phyloP scores from a whole-genome alignment of 352 stramenopile genomes.

The Phytopythium oedochilum region DNA sequence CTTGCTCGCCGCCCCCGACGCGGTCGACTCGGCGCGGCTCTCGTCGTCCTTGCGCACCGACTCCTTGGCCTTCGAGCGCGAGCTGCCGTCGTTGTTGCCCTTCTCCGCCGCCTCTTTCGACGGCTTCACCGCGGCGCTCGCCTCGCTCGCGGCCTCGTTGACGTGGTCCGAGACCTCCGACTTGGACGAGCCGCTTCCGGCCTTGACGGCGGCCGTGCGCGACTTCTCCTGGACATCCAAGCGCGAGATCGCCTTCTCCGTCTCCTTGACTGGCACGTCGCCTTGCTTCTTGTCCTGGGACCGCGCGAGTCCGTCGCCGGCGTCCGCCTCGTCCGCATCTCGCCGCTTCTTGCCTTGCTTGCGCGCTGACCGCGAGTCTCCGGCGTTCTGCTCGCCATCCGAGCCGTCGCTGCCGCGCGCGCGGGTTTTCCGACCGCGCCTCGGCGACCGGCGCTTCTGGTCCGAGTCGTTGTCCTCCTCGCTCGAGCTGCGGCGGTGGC shows the following conservation, averaged over 20 bases:
- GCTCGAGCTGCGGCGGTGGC: slow-evolving; percentile 41
- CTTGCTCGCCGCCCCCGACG: slow-evolving; percentile 20
- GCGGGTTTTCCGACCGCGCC: slow-evolving; percentile 30
- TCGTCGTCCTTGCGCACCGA: slow-evolving; percentile 56
- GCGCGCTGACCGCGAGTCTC: slow-evolving; percentile 18
- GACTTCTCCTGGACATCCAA: slow-evolving; percentile 30
- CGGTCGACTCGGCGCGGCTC: slow-evolving; percentile 25
- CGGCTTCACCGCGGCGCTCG: not conserved
- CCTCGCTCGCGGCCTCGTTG: slow-evolving; percentile 1
- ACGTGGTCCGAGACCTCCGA: slow-evolving; percentile 15
- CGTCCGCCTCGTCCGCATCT: not conserved
- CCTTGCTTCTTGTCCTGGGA: slow-evolving; percentile 19
- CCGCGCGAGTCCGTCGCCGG: not conserved
- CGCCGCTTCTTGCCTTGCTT: slow-evolving; percentile 14
- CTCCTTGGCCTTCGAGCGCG: slow-evolving; percentile 3
- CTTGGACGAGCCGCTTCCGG: not conserved
- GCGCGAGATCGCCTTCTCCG: slow-evolving; percentile 31
- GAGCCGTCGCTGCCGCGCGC: slow-evolving; percentile 23
- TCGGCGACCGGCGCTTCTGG: slow-evolving; percentile 30
- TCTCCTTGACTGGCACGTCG: slow-evolving; percentile 9
- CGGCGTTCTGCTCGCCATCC: slow-evolving; percentile 22
- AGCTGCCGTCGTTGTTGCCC: slow-evolving; percentile 12
- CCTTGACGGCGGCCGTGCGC: not conserved
- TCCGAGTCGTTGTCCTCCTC: slow-evolving; percentile 52
- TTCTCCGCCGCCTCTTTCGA: slow-evolving; percentile 10